Evolutionary conservation across 306 rosid genomes (phyloP).

Genomic region (Malus fusca): DNA sequence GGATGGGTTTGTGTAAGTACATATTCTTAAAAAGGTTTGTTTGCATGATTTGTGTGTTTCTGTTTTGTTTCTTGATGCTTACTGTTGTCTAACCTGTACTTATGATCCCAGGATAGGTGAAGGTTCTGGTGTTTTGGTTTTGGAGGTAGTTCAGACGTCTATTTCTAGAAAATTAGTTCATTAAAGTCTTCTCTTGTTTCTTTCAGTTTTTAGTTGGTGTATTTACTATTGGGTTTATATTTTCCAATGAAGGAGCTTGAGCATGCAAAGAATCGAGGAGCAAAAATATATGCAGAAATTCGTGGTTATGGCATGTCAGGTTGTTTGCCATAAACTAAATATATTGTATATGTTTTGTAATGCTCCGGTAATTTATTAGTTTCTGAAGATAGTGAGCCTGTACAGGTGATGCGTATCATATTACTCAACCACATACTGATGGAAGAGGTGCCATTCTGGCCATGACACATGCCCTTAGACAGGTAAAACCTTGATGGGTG

Average conservation of each 20-base stretch:
- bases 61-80: slow-evolving; percentile 16
- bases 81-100: slow-evolving; percentile 12
- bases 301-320: slow-evolving; percentile 98
- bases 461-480: slow-evolving; percentile 75
- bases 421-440: slow-evolving; percentile 80
- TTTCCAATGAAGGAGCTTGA: slow-evolving; percentile 57
- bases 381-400: slow-evolving; percentile 16
- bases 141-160: slow-evolving; percentile 62
- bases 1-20: slow-evolving; percentile 91
- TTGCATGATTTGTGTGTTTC: neutral
- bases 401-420: slow-evolving; percentile 87
- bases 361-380: slow-evolving; percentile 10
- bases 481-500: slow-evolving; percentile 40
- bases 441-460: slow-evolving; percentile 96
- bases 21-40: slow-evolving; percentile 3
- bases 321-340: slow-evolving; percentile 18
- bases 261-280: slow-evolving; percentile 77
- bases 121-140: slow-evolving; percentile 79
- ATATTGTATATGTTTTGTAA: slow-evolving; percentile 5
- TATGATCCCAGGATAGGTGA: slow-evolving; percentile 70
- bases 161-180: neutral
- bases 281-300: slow-evolving; percentile 83
- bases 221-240: slow-evolving; percentile 12
- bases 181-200: neutral
- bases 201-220: slow-evolving; percentile 11